A percentile compares a stretch with the other conserved stretches of the same genome.
Evolutionary conservation across 805 yeast genomes (phyloP).

Genomic region (Myxozyma melibiosi): DNA sequence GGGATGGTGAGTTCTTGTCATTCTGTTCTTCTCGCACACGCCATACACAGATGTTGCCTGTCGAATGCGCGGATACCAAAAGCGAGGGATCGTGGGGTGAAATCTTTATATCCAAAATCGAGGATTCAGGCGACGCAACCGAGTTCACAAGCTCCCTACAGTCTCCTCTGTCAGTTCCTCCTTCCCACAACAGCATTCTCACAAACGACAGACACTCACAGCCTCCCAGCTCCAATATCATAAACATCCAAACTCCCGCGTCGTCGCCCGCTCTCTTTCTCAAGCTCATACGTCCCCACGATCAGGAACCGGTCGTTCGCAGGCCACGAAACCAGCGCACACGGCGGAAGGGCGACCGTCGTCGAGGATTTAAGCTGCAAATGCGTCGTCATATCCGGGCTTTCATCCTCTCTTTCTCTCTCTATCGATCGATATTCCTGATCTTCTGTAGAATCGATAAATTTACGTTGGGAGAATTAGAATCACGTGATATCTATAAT

Average conservation of each 20-base stretch:
- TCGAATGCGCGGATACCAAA: constrained; percentile 72
- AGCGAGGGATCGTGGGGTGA: constrained; percentile 55
- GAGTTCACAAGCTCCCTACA: constrained; percentile 13
- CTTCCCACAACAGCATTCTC: constrained; percentile 3
- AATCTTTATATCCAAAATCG: constrained; percentile 77
- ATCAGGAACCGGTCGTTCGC: constrained; percentile 51
- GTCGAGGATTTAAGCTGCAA: neutral
- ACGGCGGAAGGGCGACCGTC: constrained; percentile 71
- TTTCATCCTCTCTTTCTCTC: neutral
- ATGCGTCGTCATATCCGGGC: constrained; percentile 8
- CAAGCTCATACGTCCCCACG: constrained; percentile 80
- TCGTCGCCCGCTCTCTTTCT: constrained; percentile 55
- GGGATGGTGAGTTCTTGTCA: no score
- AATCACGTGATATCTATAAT: neutral
- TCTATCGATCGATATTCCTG: no score
- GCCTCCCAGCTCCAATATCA: constrained; percentile 36
- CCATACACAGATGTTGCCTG: constrained; percentile 77
- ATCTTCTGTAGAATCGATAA: neutral
- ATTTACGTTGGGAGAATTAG: neutral
- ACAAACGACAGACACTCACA: constrained; percentile 1
- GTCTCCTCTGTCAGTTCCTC: neutral
- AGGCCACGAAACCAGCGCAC: constrained; percentile 69
- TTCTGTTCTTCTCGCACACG: constrained; percentile 34
- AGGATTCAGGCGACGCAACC: constrained; percentile 38
- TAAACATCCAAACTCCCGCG: constrained; percentile 63